Evolutionary conservation across 2,329 filamentous ascomycete species (phyloP).

Genomic region (Alternaria solani): DNA sequence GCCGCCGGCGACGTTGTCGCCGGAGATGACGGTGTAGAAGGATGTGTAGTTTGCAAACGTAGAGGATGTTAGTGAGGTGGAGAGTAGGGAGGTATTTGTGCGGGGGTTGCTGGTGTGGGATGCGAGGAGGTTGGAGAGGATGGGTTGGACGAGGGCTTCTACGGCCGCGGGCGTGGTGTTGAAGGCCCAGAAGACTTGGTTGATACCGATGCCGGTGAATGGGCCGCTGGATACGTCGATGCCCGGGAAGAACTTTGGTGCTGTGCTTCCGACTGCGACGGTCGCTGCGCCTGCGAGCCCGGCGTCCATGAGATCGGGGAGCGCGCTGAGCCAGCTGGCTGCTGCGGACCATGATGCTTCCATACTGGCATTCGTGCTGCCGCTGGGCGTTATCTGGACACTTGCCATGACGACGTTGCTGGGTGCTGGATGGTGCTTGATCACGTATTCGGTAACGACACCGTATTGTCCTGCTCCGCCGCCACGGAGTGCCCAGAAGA

Average conservation of each 20-base stretch:
- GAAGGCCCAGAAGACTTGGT: constrained; percentile 32
- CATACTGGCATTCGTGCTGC: neutral
- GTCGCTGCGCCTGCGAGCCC: neutral
- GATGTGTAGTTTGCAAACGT: constrained; percentile 11
- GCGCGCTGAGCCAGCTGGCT: neutral
- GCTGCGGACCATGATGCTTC: neutral
- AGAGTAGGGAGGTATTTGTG: neutral
- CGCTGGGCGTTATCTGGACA: constrained; percentile 5
- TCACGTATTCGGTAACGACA: constrained; percentile 10
- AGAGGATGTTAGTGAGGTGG: neutral
- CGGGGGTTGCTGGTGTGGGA: neutral
- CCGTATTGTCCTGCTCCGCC: constrained; percentile 26
- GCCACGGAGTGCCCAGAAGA: constrained; percentile 28
- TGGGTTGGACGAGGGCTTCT: constrained; percentile 20
- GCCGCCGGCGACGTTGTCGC: constrained; percentile 28
- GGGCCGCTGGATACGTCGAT: neutral
- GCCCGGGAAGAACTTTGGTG: neutral
- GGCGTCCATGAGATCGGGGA: neutral
- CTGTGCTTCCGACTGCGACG: neutral
- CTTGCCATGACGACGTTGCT: constrained; percentile 12
- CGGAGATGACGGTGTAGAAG: constrained; percentile 33
- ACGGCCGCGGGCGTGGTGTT: constrained; percentile 28
- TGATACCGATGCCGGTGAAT: constrained; percentile 21
- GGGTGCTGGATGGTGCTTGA: constrained; percentile 20
- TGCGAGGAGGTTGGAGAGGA: constrained; percentile 2